Base-by-base conservation (phyloP, 1,284 basidiomycete species). In the Macrocybe sp. region DNA sequence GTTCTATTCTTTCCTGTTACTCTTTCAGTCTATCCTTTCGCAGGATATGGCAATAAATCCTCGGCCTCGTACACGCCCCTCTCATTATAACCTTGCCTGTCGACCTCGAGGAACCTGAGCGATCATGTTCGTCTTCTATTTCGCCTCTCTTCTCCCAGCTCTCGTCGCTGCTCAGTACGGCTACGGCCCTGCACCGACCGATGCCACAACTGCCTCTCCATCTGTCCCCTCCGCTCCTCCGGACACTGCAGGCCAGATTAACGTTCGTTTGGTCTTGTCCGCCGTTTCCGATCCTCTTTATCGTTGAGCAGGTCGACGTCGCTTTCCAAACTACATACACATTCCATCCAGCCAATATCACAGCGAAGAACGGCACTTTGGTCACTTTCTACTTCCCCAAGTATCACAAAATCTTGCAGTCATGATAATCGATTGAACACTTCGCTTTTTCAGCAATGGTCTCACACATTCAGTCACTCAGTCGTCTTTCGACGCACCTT, bases 351-450 rank as follows among this genome's bases (percentile, higher is more conserved):
- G 38, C 60, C 31, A 75, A 75, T 54, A 55, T 81, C 53, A 72
- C 61, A n/a, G 79, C 79, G 0, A 36, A 66, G 2, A 70, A 73
- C 34, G 75, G 74, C 22, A 75, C 74, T 9, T 47, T 66, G 2
- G 71, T 81, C 29, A 79, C 75, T 3, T 82, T 81, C 65, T 75
- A 61, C 57, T 76, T 81, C 68, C 72, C 75, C 1, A 58, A 56
- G 78, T 78, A 55, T 22, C 22, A 22, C 22, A 22, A 22, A 22
- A 3, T 22, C 22, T 22, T 22, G 22, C 22, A 48, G 72, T 60
- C 9, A 29, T 33, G 2, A 7, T 40, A 29, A 2, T 46, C 38
- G 16, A 22, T 36, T 22, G 16, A 30, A n/a, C 30, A 44, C 8
- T 33, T 44, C 22, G 14, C 32, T 37, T 47, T 44, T 47, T 22